Conservation (phyloP, 371 early-diverging fungal genomes). For the Mortierella sp. region DNA sequence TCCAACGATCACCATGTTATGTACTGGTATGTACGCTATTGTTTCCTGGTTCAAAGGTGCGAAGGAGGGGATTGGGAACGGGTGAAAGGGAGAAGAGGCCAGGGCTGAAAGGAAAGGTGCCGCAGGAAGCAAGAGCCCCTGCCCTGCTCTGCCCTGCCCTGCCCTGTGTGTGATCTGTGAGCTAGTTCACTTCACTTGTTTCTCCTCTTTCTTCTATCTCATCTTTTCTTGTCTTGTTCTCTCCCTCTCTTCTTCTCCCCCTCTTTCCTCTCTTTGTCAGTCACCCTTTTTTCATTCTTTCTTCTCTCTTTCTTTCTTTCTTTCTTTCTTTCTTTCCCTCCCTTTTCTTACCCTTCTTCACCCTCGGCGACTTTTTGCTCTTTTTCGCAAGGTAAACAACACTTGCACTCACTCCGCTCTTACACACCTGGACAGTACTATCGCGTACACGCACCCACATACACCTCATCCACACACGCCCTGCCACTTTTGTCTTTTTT, state of each 20-base stretch:
- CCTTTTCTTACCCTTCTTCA: not conserved
- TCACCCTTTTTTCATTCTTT: not conserved
- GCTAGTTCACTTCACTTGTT: not conserved
- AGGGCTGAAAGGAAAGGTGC: too few relatives aligned
- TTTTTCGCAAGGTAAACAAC: not conserved
- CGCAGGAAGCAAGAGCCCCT: too few relatives aligned
- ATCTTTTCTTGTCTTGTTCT: too few relatives aligned
- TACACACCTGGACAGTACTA: not conserved
- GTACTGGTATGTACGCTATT: too few relatives aligned
- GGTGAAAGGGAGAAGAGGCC: too few relatives aligned
- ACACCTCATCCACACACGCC: not conserved
- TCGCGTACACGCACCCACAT: too few relatives aligned
- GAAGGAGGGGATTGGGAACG: too few relatives aligned
- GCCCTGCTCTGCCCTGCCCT: too few relatives aligned
- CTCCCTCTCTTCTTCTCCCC: too few relatives aligned
- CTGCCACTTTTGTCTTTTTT: not conserved
- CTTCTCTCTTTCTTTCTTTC: not conserved
- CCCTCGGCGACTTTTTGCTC: not conserved
- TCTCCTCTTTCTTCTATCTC: not conserved
- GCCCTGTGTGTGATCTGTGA: too few relatives aligned
- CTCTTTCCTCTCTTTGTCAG: not conserved
- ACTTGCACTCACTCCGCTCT: not conserved
- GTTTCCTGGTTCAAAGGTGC: too few relatives aligned
- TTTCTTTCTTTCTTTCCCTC: not conserved
- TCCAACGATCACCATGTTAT: not conserved